Evolutionary conservation across 768 basidiomycete genomes (phyloP).

Genomic region (Lactifluus piperatus): DNA sequence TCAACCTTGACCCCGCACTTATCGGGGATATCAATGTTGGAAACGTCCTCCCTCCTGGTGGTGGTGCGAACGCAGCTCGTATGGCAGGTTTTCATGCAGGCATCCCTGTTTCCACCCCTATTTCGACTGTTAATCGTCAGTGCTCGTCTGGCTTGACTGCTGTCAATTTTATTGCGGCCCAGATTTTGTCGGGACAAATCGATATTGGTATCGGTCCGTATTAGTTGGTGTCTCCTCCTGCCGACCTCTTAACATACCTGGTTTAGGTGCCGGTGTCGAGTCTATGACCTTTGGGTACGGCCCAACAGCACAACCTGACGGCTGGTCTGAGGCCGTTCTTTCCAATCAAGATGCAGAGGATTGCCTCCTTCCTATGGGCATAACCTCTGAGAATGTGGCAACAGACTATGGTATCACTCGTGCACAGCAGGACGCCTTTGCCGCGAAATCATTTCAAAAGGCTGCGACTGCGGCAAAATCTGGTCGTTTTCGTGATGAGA

Average conservation of each 20-base stretch:
- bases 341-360: conserved; percentile 63
- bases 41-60: conserved; percentile 81
- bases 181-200: conserved; percentile 73
- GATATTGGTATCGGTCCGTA: conserved; percentile 78
- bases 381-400: conserved; percentile 93
- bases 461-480: conserved; percentile 73
- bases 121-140: conserved; percentile 85
- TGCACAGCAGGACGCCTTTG: conserved; percentile 73
- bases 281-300: conserved; percentile 82
- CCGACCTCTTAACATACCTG: not conserved
- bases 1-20: conserved; percentile 66
- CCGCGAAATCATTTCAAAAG: conserved; percentile 77
- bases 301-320: conserved; percentile 43
- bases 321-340: conserved; percentile 58
- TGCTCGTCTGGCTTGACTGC: conserved; percentile 84
- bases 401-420: conserved; percentile 67
- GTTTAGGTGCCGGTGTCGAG: conserved; percentile 74
- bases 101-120: conserved; percentile 62
- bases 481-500: conserved; percentile 77
- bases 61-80: conserved; percentile 73
- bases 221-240: not conserved
- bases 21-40: conserved; percentile 83
- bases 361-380: conserved; percentile 83
- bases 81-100: conserved; percentile 85
- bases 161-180: conserved; percentile 73